Conservation (phyloP, 2,329 filamentous ascomycete species). For the Hawksworthiomyces lignivorus region DNA sequence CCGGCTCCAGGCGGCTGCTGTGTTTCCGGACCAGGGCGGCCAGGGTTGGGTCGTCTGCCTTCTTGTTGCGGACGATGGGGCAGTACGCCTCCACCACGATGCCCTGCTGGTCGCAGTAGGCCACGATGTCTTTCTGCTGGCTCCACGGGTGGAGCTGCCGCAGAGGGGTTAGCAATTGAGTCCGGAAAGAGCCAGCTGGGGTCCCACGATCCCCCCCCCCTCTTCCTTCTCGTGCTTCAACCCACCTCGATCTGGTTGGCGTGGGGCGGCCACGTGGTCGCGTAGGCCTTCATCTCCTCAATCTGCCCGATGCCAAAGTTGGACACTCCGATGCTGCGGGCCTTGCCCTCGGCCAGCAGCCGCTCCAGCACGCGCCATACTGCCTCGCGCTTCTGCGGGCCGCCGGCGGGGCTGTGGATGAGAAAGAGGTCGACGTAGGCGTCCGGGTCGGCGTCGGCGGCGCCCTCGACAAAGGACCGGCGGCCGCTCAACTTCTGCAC, state of each 20-base stretch:
- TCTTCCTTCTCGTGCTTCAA: too few species aligned
- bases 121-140: conserved; percentile 47
- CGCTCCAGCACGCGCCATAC: conserved; percentile 51
- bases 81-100: conserved; percentile 59
- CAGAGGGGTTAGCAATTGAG: too few species aligned
- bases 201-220: too few species aligned
- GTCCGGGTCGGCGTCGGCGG: conserved; percentile 40
- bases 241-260: conserved; percentile 58
- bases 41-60: conserved; percentile 53
- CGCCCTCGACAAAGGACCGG: conserved; percentile 50
- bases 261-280: conserved; percentile 38
- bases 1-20: conserved; percentile 35
- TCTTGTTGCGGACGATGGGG: conserved; percentile 51
- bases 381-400: background rate
- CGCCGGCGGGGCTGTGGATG: conserved; percentile 10
- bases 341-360: conserved; percentile 40
- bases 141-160: conserved; percentile 60
- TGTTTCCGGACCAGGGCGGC: conserved; percentile 59
- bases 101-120: conserved; percentile 47
- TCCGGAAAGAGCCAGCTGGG: too few species aligned
- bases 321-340: conserved; percentile 50
- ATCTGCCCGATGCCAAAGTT: conserved; percentile 54
- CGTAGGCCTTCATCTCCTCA: conserved; percentile 43
- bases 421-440: conserved; percentile 14
- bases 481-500: conserved; percentile 57